phyloP scores from a whole-genome alignment of 1,139 yeast genomes.

The Kodamaea derodonti region DNA sequence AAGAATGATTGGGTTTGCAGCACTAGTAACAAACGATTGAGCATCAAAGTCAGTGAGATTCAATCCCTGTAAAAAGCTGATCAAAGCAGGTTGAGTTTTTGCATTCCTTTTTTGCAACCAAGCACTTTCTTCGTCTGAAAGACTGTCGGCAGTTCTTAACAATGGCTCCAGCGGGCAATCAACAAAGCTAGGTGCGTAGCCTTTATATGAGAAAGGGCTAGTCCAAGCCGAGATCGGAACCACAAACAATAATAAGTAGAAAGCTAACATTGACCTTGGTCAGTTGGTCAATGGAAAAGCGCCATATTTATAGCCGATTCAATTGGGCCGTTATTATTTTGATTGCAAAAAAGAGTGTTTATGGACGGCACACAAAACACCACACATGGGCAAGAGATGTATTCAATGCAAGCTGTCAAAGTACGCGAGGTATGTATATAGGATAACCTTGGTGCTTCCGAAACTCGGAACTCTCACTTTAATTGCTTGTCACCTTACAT shows the following conservation, averaged over 20 bases:
- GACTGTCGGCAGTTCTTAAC: constrained; percentile 23
- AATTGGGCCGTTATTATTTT: neutral
- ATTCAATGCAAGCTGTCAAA: too few species aligned
- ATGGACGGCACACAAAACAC: neutral
- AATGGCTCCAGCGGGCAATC: constrained; percentile 33
- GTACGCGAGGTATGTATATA: too few species aligned
- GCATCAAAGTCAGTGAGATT: constrained; percentile 16
- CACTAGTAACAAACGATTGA: constrained; percentile 10
- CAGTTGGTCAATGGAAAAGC: neutral
- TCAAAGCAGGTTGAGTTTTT: constrained; percentile 49
- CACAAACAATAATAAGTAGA: neutral
- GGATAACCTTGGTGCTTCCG: too few species aligned
- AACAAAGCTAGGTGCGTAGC: constrained; percentile 58
- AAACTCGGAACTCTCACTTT: too few species aligned
- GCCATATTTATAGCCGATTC: neutral
- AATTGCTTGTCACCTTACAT: too few species aligned
- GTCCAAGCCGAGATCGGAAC: neutral
- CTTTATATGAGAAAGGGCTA: neutral
- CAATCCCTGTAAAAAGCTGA: constrained; percentile 21
- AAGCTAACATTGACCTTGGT: neutral
- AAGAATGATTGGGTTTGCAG: constrained; percentile 40
- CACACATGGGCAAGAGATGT: too few species aligned
- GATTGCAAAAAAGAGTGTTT: neutral
- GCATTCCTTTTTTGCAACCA: constrained; percentile 49
- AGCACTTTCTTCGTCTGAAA: constrained; percentile 31